Evolutionary conservation across 345 rosid genomes (phyloP), one percentile per base, ranked within the genome.

Genomic region (Citrus unshiu): DNA sequence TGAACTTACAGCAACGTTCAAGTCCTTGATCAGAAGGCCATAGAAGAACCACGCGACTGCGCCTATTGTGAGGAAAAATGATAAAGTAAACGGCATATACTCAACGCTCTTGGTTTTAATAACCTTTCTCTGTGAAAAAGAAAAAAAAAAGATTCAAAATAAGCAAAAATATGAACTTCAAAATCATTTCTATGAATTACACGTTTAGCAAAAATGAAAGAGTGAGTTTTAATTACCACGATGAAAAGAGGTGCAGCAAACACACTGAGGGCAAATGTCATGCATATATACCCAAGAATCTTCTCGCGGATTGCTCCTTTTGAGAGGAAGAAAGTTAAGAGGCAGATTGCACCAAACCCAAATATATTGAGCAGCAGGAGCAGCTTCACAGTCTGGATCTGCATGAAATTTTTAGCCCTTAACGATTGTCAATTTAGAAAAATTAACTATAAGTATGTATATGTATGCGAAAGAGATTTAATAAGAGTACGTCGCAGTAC

Each of bases 31-130:
- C 21, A 92, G 84, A 81, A 89, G 87, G 0, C 99, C 99, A 30
- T 94, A 93, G 81, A 89, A 86, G 88, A 97, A 93, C 99, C 99
- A 97, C 87, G 90, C 84, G 77, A 93, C 89, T 21, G 99, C 98
- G 32, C 93, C 88, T 32, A 94, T 49, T 1, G 99, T 93, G 65
- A 97, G 95, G 84, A 89, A 94, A 77, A 91, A 68, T 5, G 99
- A 93, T 30, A 97, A 83, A 30, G 83, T 64, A 13, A 93, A 87
- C 4, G 97, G 97, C 98, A 93, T 93, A 83, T 70, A 97, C 86
- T 94, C 98, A 9, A 86, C 98, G 58, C 98, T 94, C 79, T 83
- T 94, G 7, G 98, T 97, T 77, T 79, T 84, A 37, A 94, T 89
- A 5, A 97, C 97, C 86, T 93, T 93, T 73, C 93, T 89, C 99